Percentiles rank a stretch among this genome's conserved stretches.
Conservation (phyloP, 495 filamentous ascomycete species). For the Neurospora cerealis region DNA sequence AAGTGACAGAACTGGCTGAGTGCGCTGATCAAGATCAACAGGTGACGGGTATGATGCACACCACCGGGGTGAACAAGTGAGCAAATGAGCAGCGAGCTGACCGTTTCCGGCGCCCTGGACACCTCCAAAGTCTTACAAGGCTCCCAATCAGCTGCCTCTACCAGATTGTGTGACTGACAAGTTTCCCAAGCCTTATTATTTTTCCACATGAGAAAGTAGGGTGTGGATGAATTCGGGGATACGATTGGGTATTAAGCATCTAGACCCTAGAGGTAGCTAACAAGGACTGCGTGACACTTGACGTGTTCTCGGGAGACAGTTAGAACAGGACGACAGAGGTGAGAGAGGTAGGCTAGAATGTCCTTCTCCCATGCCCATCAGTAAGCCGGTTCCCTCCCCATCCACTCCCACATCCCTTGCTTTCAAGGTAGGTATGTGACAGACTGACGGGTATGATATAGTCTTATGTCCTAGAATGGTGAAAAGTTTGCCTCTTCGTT, state of each 20-base stretch:
- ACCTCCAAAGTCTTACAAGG: not conserved
- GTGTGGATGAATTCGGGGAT: not conserved
- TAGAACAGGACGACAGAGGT: not conserved
- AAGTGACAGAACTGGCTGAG: not conserved
- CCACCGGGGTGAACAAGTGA: not conserved
- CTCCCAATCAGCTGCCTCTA: not conserved
- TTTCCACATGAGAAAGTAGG: not conserved
- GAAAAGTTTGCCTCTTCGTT: not conserved
- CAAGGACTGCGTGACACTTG: not conserved
- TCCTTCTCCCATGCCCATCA: not conserved
- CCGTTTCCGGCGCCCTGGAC: not conserved
- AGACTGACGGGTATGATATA: too few species aligned
- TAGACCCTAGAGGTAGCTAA: not conserved
- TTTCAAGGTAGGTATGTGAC: not conserved
- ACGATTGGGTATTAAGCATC: not conserved
- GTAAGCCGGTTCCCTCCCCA: not conserved
- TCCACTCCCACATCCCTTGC: not conserved
- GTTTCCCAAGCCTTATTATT: not conserved
- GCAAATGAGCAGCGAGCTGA: not conserved
- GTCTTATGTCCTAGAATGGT: too few species aligned
- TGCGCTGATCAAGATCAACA: not conserved
- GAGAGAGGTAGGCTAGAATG: not conserved
- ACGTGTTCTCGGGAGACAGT: not conserved
- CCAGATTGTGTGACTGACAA: not conserved
- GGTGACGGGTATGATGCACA: not conserved